phyloP scores from a whole-genome alignment of 768 basidiomycete genomes.

The Phylloporus scabripes region DNA sequence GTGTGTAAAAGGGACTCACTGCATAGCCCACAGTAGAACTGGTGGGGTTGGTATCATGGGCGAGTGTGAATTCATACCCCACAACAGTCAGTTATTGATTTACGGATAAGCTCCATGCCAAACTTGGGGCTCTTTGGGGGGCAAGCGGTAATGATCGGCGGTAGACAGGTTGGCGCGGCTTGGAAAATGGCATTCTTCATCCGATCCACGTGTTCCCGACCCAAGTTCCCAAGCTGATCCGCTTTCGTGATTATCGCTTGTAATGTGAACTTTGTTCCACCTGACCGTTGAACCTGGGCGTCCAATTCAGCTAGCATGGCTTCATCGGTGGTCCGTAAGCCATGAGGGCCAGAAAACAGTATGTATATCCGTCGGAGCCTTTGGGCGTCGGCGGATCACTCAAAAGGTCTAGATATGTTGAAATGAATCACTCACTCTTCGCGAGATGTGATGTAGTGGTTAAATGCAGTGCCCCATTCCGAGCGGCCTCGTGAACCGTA shows the following conservation, averaged over 20 bases:
- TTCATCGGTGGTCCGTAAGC: constrained; percentile 49
- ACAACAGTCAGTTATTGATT: constrained; percentile 58
- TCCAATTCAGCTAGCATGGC: constrained; percentile 56
- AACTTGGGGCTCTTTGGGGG: constrained; percentile 45
- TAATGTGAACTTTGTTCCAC: constrained; percentile 47
- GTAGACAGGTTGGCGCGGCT: constrained; percentile 54
- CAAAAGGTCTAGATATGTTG: background rate
- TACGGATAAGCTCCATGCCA: constrained; percentile 53
- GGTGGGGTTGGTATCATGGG: background rate
- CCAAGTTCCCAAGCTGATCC: constrained; percentile 42
- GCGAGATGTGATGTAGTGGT: constrained; percentile 56
- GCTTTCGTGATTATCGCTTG: constrained; percentile 72
- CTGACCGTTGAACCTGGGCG: constrained; percentile 24
- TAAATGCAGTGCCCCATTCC: constrained; percentile 71
- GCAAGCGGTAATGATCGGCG: constrained; percentile 54
- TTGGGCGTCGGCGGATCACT: background rate
- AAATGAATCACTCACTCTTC: constrained; percentile 44
- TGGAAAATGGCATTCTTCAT: constrained; percentile 51
- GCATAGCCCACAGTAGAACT: background rate
- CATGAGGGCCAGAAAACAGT: constrained; percentile 63
- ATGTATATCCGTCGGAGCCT: constrained; percentile 71
- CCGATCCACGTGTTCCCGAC: constrained; percentile 33
- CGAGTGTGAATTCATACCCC: constrained; percentile 26
- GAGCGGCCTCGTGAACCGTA: constrained; percentile 69
- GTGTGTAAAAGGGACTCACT: background rate